Percentiles rank a stretch among this genome's conserved stretches.
phyloP scores from a whole-genome alignment of 2,329 filamentous ascomycete species.

The Diaporthe ilicicola region DNA sequence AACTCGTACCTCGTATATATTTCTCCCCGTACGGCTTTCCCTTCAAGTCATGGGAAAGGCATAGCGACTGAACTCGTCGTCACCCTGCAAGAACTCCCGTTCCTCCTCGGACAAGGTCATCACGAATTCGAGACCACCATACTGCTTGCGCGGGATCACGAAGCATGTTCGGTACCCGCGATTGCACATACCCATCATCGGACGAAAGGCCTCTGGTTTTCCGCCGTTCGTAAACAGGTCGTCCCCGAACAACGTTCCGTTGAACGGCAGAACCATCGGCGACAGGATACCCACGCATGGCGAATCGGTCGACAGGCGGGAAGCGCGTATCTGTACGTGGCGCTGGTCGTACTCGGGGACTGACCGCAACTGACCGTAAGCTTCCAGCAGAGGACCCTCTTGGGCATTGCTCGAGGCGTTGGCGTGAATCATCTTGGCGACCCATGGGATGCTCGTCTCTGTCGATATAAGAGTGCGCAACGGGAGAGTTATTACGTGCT shows the following conservation, averaged over 20 bases:
- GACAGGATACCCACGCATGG: too few relatives aligned
- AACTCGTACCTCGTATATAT: too few relatives aligned
- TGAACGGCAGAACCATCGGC: slow-evolving; percentile 21
- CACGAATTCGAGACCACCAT: slow-evolving; percentile 34
- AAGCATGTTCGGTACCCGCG: slow-evolving; percentile 12
- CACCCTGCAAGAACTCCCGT: slow-evolving; percentile 25
- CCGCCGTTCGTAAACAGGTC: slow-evolving; percentile 31
- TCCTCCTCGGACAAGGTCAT: slow-evolving; percentile 34
- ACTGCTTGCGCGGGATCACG: slow-evolving; percentile 28
- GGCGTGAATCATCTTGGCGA: slow-evolving; percentile 28
- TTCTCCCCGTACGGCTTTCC: too few relatives aligned
- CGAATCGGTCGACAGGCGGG: too few relatives aligned
- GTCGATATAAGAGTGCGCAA: slow-evolving; percentile 14
- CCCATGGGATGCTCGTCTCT: slow-evolving; percentile 5
- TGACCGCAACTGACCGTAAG: slow-evolving; percentile 23
- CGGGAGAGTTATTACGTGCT: background rate
- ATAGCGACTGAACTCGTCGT: background rate
- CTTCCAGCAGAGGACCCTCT: slow-evolving; percentile 18
- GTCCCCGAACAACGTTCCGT: slow-evolving; percentile 26
- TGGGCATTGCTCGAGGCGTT: background rate
- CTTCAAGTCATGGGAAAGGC: too few relatives aligned
- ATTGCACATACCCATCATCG: slow-evolving; percentile 29
- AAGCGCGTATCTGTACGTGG: too few relatives aligned
- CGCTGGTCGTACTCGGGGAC: slow-evolving; percentile 26
- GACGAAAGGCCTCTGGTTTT: slow-evolving; percentile 26